phyloP scores from a whole-genome alignment of 768 basidiomycete genomes.

The Russula vinacea region DNA sequence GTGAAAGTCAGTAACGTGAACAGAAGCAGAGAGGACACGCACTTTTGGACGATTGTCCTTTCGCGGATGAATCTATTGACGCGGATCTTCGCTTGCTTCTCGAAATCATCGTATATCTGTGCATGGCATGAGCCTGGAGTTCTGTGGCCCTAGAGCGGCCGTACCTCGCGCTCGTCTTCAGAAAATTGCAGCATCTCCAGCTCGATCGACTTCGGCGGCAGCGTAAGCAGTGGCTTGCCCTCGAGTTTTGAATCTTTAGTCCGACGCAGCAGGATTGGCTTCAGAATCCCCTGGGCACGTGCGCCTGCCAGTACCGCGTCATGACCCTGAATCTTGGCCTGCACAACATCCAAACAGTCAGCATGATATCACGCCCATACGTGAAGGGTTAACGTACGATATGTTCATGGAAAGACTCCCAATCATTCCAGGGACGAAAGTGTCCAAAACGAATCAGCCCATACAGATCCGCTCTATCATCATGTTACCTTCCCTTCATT shows the following conservation, averaged over 20 bases:
- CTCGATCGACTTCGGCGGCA: slow-evolving; percentile 59
- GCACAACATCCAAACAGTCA: slow-evolving; percentile 3
- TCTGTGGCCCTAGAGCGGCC: slow-evolving; percentile 21
- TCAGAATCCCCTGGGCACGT: slow-evolving; percentile 65
- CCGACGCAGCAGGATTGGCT: slow-evolving; percentile 64
- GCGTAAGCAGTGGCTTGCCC: slow-evolving; percentile 63
- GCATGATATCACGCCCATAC: not conserved
- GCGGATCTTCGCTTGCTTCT: slow-evolving; percentile 51
- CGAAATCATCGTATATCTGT: slow-evolving; percentile 58
- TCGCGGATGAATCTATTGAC: slow-evolving; percentile 60
- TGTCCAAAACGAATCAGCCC: slow-evolving; percentile 66
- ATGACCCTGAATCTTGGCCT: slow-evolving; percentile 53
- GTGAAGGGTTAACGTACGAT: slow-evolving; percentile 40
- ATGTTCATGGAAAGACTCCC: slow-evolving; percentile 59
- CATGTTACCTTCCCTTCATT: not conserved
- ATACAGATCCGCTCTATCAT: slow-evolving; percentile 60
- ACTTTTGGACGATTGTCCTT: slow-evolving; percentile 72
- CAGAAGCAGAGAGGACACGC: slow-evolving; percentile 32
- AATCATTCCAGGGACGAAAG: slow-evolving; percentile 71
- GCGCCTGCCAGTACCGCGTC: slow-evolving; percentile 63
- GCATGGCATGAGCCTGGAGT: not conserved
- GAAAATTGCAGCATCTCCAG: slow-evolving; percentile 61
- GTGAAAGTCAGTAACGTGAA: slow-evolving; percentile 3
- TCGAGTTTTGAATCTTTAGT: slow-evolving; percentile 66
- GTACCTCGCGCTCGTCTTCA: slow-evolving; percentile 59